Base-by-base conservation (phyloP, 2,329 filamentous ascomycete species). In the Phyllosticta citribraziliensis region DNA sequence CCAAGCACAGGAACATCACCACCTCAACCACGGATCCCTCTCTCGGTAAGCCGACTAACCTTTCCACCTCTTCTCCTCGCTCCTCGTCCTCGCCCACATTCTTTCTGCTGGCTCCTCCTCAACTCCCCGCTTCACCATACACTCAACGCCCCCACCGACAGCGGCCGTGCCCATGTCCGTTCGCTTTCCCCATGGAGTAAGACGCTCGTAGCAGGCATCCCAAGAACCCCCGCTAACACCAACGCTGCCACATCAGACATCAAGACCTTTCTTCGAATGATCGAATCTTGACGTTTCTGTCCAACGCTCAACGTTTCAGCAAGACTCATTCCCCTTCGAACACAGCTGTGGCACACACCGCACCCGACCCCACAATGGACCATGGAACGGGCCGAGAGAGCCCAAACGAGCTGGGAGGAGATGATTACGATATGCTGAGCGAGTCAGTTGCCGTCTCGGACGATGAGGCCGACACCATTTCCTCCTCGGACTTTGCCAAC, bases 401-500 rank as follows among this genome's bases (percentile, higher is more conserved):
- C 24, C 22, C 27, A 11, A 55, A n/a, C 54, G 54, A 27, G 55
- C 51, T 59, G 22, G 52, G 19, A n/a, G 57, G 54, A 4, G 47
- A 51, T 22, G 27, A 22, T 8, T 59, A 59, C 19, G 57, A 59
- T 17, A 22, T 59, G 17, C 22, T 59, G 17, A 33, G 50, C 25
- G 57, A 30, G 24, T 53, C 57, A 24, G 22, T 55, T 5, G 50
- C 25, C 50, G 9, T 11, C 20, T 52, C 47, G 9, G 62, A 63
- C n/a, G 62, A 61, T 22, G 62, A 56, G 22, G 62, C 57, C 35
- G 57, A 62, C 25, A 62, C 60, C 24, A 56, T 62, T 19, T 57
- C 55, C 19, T 60, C 58, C 12, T 53, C 52, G 30, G 57, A 56
- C 52, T 62, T 62, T 35, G 52, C 60, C 40, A 17, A 57, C 30